Evolutionary conservation across 257 asterid genomes (phyloP).

Genomic region (Solanum appendiculatum): DNA sequence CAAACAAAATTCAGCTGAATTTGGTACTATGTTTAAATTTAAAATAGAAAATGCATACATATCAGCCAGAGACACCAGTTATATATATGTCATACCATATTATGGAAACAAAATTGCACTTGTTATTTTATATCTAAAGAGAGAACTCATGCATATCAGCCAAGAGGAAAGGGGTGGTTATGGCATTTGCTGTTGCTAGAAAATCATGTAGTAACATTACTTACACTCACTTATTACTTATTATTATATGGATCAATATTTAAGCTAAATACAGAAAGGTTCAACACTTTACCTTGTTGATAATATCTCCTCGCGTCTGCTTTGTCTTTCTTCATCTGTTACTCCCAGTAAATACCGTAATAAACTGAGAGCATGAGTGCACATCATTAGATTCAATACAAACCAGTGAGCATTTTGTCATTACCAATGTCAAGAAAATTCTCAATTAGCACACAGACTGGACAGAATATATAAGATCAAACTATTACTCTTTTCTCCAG

Average conservation of each 20-base stretch:
- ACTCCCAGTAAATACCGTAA: constrained; percentile 77
- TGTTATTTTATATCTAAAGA: background rate
- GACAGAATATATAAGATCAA: background rate
- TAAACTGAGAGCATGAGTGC: constrained; percentile 44
- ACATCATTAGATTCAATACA: constrained; percentile 1
- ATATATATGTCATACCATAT: background rate
- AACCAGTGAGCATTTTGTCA: background rate
- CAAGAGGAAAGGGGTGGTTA: background rate
- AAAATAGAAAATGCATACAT: background rate
- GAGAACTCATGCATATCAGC: background rate
- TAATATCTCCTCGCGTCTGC: constrained; percentile 83
- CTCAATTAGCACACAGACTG: background rate
- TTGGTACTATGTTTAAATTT: background rate
- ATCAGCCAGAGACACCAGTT: background rate
- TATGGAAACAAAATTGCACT: background rate
- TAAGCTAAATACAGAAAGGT: background rate
- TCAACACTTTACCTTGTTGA: constrained; percentile 59
- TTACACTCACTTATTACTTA: background rate
- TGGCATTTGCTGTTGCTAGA: background rate
- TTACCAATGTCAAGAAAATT: background rate
- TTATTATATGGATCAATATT: background rate
- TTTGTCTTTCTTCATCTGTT: constrained; percentile 83
- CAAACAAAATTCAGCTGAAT: background rate
- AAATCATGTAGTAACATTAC: background rate
- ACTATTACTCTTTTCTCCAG: background rate